Percentiles rank a stretch among this genome's conserved stretches.
Conservation (phyloP, 139 green algal species). For the Bryopsis sp. region DNA sequence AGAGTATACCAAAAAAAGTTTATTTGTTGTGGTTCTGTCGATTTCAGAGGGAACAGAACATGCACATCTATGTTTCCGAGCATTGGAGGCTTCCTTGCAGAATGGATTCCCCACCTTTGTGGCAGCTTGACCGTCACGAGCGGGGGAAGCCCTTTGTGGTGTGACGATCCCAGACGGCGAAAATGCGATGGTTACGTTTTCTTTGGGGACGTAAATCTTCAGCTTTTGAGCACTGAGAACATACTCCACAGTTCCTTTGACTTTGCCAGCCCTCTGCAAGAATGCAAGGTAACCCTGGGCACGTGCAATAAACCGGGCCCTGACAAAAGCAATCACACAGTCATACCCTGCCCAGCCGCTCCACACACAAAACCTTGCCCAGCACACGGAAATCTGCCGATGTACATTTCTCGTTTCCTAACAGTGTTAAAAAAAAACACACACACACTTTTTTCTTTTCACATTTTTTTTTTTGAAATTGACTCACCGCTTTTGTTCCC, state of each 20-base stretch:
- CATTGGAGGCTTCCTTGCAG: background rate
- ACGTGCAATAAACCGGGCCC: conserved; percentile 16
- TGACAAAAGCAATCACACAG: background rate
- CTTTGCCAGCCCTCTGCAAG: conserved; percentile 66
- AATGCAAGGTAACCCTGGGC: conserved; percentile 91
- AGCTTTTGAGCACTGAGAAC: conserved; percentile 32
- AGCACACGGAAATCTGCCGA: background rate
- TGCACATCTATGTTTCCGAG: background rate
- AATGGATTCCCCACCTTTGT: background rate
- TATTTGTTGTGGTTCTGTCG: background rate
- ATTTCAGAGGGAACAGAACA: background rate
- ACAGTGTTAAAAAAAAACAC: background rate
- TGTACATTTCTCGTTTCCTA: background rate
- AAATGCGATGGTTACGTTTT: conserved; percentile 82
- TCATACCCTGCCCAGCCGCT: background rate
- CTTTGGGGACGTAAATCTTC: conserved; percentile 72
- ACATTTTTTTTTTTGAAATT: no score
- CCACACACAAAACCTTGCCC: background rate
- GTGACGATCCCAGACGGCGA: conserved; percentile 71
- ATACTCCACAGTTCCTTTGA: conserved; percentile 53
- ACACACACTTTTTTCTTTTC: background rate
- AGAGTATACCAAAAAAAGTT: background rate
- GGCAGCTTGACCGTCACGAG: conserved; percentile 24
- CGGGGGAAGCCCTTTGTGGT: conserved; percentile 37
- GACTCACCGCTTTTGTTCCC: background rate